phyloP scores from a whole-genome alignment of 305 asterid species.

The Rubia balearica region DNA sequence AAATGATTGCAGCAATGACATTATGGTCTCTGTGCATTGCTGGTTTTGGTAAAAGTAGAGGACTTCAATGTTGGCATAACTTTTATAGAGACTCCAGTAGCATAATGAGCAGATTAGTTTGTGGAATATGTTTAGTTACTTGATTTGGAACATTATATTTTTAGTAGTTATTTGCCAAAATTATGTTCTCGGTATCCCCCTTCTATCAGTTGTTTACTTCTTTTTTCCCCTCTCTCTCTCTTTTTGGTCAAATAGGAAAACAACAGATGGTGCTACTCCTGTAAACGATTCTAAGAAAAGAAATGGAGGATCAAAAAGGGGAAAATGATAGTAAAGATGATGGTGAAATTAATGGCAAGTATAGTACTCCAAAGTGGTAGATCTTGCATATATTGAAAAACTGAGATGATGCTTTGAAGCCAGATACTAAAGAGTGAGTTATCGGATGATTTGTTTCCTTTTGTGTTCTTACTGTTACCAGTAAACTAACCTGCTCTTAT shows the following conservation, averaged over 20 bases:
- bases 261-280: conserved; percentile 19
- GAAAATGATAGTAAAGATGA: conserved; percentile 27
- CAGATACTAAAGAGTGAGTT: conserved; percentile 51
- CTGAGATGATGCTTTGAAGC: conserved; percentile 29
- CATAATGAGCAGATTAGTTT: conserved; percentile 58
- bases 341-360: conserved; percentile 20
- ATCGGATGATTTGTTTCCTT: neutral
- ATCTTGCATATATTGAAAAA: conserved; percentile 25
- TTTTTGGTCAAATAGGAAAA: conserved; percentile 28
- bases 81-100: conserved; percentile 55
- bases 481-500: too few species aligned
- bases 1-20: conserved; percentile 23
- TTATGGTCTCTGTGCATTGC: conserved; percentile 20
- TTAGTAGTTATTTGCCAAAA: neutral
- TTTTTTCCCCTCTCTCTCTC: neutral
- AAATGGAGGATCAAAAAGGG: conserved; percentile 50
- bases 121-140: too few species aligned
- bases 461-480: too few species aligned
- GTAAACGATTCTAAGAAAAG: conserved; percentile 38
- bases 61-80: conserved; percentile 48
- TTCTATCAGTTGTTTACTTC: neutral
- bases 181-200: neutral
- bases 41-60: conserved; percentile 33
- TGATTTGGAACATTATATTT: neutral
- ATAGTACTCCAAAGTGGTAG: conserved; percentile 5